phyloP scores from a whole-genome alignment of 2,329 filamentous ascomycete species.

The Colletotrichum sp. region DNA sequence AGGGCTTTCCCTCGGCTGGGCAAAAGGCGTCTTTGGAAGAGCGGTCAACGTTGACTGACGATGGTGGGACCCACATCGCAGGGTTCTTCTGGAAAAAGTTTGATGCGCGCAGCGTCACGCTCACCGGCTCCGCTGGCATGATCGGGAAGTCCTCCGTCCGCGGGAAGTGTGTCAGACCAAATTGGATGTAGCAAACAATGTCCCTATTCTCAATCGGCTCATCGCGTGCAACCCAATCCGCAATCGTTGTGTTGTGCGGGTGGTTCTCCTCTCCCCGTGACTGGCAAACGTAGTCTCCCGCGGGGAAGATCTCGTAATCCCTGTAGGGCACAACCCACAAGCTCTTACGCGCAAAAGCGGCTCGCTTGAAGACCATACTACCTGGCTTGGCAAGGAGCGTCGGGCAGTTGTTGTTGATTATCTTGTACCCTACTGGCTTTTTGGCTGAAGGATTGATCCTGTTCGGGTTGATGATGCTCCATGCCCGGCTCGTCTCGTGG shows the following conservation, averaged over 20 bases:
- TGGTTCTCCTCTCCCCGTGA: slow-evolving; percentile 27
- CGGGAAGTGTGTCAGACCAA: slow-evolving; percentile 59
- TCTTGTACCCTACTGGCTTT: slow-evolving; percentile 30
- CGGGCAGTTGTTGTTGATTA: slow-evolving; percentile 7
- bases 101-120: slow-evolving; percentile 51
- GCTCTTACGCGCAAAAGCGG: background rate
- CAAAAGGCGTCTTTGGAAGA: background rate
- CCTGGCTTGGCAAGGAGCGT: slow-evolving; percentile 2
- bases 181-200: slow-evolving; percentile 62
- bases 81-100: slow-evolving; percentile 59
- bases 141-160: slow-evolving; percentile 63
- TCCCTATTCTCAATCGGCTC: slow-evolving; percentile 60
- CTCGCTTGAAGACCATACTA: slow-evolving; percentile 5
- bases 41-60: background rate
- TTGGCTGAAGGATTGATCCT: slow-evolving; percentile 53
- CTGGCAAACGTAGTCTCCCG: background rate
- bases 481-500: slow-evolving; percentile 14
- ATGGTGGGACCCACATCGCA: slow-evolving; percentile 36
- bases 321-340: background rate
- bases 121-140: slow-evolving; percentile 63
- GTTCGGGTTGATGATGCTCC: slow-evolving; percentile 52
- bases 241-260: slow-evolving; percentile 51
- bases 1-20: background rate
- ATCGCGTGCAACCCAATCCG: slow-evolving; percentile 24
- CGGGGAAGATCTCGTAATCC: background rate